Evolutionary conservation across 805 yeast genomes (phyloP).

Genomic region (Candida pseudofarinosa): DNA sequence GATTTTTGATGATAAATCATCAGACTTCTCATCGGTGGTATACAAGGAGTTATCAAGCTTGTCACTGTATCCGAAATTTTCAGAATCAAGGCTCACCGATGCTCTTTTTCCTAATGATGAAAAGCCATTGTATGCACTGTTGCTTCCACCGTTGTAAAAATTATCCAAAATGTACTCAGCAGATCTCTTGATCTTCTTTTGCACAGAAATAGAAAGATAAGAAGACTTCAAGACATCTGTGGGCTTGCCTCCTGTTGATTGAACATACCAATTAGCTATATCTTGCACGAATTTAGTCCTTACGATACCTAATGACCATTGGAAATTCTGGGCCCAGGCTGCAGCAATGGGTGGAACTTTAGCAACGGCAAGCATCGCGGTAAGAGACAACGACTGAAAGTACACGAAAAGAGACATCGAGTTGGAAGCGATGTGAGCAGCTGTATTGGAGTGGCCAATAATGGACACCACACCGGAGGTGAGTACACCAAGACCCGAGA

Average conservation of each 20-base stretch:
- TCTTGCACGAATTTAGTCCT: slow-evolving; percentile 70
- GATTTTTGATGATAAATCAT: slow-evolving; percentile 59
- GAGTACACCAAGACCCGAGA: slow-evolving; percentile 81
- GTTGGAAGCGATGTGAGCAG: slow-evolving; percentile 97
- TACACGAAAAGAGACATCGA: slow-evolving; percentile 88
- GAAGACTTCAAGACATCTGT: slow-evolving; percentile 68
- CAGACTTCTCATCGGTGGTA: slow-evolving; percentile 67
- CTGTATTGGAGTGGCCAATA: slow-evolving; percentile 85
- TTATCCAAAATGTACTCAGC: slow-evolving; percentile 13
- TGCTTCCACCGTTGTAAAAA: slow-evolving; percentile 6
- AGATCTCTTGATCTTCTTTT: slow-evolving; percentile 42
- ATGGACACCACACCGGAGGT: slow-evolving; percentile 86
- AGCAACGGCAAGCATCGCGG: slow-evolving; percentile 93
- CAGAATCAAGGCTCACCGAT: slow-evolving; percentile 35
- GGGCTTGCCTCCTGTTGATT: slow-evolving; percentile 87
- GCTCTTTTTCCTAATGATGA: slow-evolving; percentile 22
- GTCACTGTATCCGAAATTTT: slow-evolving; percentile 43
- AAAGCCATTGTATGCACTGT: slow-evolving; percentile 6
- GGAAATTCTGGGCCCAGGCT: slow-evolving; percentile 96
- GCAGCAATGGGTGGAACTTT: slow-evolving; percentile 95
- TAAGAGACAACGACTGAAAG: slow-evolving; percentile 89
- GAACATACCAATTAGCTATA: slow-evolving; percentile 90
- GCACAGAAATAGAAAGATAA: slow-evolving; percentile 81
- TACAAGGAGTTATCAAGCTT: slow-evolving; percentile 46
- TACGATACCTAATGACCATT: slow-evolving; percentile 94